Percentiles rank a stretch among this genome's conserved stretches.
Conservation (phyloP, 2,329 filamentous ascomycete genomes). For the Fusarium musae region DNA sequence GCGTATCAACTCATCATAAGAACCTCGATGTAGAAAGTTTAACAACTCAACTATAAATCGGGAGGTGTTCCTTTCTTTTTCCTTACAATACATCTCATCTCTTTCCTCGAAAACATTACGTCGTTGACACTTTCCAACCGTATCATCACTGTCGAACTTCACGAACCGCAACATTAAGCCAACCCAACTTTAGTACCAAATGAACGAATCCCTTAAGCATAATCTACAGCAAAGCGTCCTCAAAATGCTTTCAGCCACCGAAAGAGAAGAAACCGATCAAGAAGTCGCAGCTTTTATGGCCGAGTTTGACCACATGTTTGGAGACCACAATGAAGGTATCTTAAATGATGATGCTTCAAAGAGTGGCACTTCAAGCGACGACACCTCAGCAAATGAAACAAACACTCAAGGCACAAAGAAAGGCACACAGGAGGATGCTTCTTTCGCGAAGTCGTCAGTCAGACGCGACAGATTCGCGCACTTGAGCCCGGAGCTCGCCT, state of each 20-base stretch:
- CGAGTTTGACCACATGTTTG: background rate
- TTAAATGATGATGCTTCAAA: background rate
- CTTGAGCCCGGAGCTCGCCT: background rate
- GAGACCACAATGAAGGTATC: background rate
- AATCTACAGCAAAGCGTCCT: too few relatives aligned
- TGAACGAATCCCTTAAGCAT: too few relatives aligned
- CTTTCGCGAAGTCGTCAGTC: too few relatives aligned
- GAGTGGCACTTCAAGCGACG: background rate
- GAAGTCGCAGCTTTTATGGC: background rate
- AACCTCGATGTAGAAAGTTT: background rate
- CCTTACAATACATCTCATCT: background rate
- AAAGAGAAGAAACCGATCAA: background rate
- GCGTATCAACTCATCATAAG: background rate
- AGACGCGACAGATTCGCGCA: background rate
- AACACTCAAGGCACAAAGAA: background rate
- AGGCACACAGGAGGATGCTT: rapidly evolving
- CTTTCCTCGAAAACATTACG: background rate
- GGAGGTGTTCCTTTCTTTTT: background rate
- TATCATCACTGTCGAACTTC: background rate
- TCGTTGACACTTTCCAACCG: background rate
- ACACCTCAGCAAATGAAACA: background rate
- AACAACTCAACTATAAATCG: background rate
- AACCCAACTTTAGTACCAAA: too few relatives aligned
- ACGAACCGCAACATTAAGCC: background rate
- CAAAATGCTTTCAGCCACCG: background rate